These are phyloP conservation scores for Populus nigra DNA, from an alignment of 345 rosid species.

Conservation along the genomic window DNA sequence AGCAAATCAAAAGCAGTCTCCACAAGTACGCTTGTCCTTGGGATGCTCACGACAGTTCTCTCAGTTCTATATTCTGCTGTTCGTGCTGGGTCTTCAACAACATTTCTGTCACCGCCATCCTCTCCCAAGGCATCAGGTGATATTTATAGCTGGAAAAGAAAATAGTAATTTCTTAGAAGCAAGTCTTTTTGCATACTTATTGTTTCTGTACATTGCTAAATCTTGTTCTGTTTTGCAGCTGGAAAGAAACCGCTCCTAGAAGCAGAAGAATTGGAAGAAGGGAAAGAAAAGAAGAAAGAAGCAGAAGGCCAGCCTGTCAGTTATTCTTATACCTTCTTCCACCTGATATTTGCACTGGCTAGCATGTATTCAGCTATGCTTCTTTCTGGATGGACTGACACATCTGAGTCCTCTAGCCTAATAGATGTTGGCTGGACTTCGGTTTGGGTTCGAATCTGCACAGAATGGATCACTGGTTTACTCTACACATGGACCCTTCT, in stretches of 20 bases:
- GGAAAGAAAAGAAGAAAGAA: slow-evolving; percentile 53
- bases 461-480: slow-evolving; percentile 79
- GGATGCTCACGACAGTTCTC: slow-evolving; percentile 91
- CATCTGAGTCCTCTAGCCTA: slow-evolving; percentile 68
- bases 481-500: slow-evolving; percentile 74
- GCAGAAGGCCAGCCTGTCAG: slow-evolving; percentile 65
- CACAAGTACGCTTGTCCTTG: slow-evolving; percentile 72
- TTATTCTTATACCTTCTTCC: slow-evolving; percentile 88
- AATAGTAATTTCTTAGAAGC: no score
- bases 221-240: slow-evolving; percentile 42
- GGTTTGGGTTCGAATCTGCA: slow-evolving; percentile 91
- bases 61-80: slow-evolving; percentile 85
- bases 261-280: slow-evolving; percentile 63
- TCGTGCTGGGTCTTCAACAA: slow-evolving; percentile 91
- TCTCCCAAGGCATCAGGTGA: slow-evolving; percentile 75
- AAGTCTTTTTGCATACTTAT: neutral
- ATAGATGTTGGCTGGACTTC: slow-evolving; percentile 97
- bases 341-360: slow-evolving; percentile 85
- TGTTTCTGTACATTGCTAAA: neutral
- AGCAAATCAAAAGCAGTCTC: slow-evolving; percentile 70
- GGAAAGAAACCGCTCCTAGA: slow-evolving; percentile 63
- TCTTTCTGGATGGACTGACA: slow-evolving; percentile 87
- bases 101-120: slow-evolving; percentile 84
- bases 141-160: neutral
- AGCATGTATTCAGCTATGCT: slow-evolving; percentile 99